Base-by-base conservation (phyloP, 495 filamentous ascomycete genomes). In the Podospora australis region DNA sequence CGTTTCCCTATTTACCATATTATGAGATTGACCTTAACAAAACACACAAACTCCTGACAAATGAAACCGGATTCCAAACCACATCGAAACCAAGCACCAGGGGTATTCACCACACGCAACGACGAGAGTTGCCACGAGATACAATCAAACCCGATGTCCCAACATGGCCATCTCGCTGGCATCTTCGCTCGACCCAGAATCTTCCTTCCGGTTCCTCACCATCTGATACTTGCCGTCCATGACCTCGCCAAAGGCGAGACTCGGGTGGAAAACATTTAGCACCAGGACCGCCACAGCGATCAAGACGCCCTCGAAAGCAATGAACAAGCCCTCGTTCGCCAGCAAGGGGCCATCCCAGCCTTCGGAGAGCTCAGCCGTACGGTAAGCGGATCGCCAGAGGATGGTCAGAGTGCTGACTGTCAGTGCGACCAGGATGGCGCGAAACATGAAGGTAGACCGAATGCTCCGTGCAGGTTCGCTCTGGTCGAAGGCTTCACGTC, bases 221-320 rank as follows among this genome's bases (percentile, higher is more conserved):
- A n/a, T n/a, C n/a, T n/a, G n/a, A n/a, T 8, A 43, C 8, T 23
- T 23, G 40, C 22, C 28, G 22, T 24, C 23, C 40, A 43, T 43
- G 7, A 23, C 23, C 2, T 25, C 40, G 4, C 50, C 50, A n/a
- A 53, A 24, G 3, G 19, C 17, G 2, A 53, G 19, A n/a, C 50
- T 32, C 3, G 50, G 50, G 40, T 53, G 45, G 24, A 40, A 48
- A 0, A 22, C 50, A 4, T 63, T 69, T 28, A 70, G 35, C 9
- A 56, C 24, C 8, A 55, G 23, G 24, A 41, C 40, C n/a, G 65
- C 59, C 21, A 64, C 44, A 23, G 48, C 34, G 20, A 72, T 56
- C 63, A 70, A 65, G 26, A 54, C 54, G 6, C 57, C 56, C 24
- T 70, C 62, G 14, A 70, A 56, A 16, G 64, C 52, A 51, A 70